Base-by-base conservation (phyloP, 495 filamentous ascomycete species). In the Penicillium subrubescens region DNA sequence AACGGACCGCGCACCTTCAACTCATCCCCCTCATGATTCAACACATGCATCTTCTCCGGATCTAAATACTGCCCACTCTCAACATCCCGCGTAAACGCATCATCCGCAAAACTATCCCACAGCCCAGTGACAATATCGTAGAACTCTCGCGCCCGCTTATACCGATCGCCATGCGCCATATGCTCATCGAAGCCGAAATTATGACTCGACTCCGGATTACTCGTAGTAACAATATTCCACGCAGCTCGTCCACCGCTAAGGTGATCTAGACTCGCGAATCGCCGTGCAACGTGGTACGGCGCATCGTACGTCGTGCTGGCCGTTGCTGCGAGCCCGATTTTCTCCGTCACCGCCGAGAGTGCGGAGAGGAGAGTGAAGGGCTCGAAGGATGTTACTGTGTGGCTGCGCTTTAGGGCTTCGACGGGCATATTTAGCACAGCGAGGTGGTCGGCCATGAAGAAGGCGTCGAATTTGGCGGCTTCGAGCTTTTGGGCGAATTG, bases 371-470 rank as follows among this genome's bases (percentile, higher is more conserved):
- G 71, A 5, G 81, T 84, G 64, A 84, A 84, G 7, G 72, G 77
- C 19, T 79, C 79, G 55, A 81, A 77, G 41, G 85, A 87, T 7
- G 84, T 86, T 8, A 84, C 79, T 2, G 84, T 86, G 57, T 86
- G 84, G 59, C 83, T 85, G 55, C 84, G 83, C 63, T 83, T 82
- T 37, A 86, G 78, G 15, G 84, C 84, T 59, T 86, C 83, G 15
- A 83, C 67, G 10, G 83, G 83, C 83, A 87, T 86, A 67, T 87
- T 86, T 29, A 86, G 70, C 10, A 86, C 83, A 15, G 83, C 85
- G 0, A 87, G 73, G 63, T 86, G 83, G 63, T 87, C 85, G 5
- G 85, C 85, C 83, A 87, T 86, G 79, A 87, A 87, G 76, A 87
- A 86, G 56, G 83, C 85, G 67, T 87, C 83, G 72, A 87, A 87